Evolutionary conservation across 1,139 yeast species (phyloP).

Genomic region (Komagataea norvegica): DNA sequence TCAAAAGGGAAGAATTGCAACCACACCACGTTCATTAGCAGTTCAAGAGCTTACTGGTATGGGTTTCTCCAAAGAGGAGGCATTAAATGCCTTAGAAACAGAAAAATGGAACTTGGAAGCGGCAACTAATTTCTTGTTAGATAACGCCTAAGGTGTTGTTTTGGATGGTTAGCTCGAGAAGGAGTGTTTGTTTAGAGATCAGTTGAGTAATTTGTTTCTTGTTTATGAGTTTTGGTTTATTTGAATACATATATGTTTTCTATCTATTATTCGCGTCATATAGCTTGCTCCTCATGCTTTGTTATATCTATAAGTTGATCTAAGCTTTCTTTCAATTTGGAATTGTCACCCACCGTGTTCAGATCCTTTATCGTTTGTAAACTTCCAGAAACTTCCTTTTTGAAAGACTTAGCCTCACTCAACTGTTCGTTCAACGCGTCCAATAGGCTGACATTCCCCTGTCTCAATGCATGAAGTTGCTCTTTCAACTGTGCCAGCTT

Average conservation of each 20-base stretch:
- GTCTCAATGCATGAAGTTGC: constrained; percentile 27
- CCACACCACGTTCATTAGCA: constrained; percentile 42
- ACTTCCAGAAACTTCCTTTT: constrained; percentile 21
- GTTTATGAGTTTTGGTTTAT: neutral
- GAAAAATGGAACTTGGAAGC: constrained; percentile 74
- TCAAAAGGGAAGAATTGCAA: constrained; percentile 31
- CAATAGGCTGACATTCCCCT: constrained; percentile 26
- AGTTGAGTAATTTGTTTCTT: no score
- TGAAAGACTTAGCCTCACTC: constrained; percentile 21
- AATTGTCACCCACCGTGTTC: constrained; percentile 20
- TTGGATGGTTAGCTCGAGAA: no score
- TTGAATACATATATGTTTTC: neutral
- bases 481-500: constrained; percentile 27
- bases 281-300: constrained; percentile 7
- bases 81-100: constrained; percentile 60
- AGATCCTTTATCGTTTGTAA: constrained; percentile 26
- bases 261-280: neutral
- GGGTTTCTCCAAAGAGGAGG: constrained; percentile 75
- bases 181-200: no score
- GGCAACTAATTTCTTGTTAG: constrained; percentile 80
- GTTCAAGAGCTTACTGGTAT: constrained; percentile 78
- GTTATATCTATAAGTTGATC: constrained; percentile 16
- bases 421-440: constrained; percentile 27
- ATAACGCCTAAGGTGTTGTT: constrained; percentile 40
- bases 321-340: constrained; percentile 26